These are phyloP conservation scores for Termitomyces sp. DNA, from an alignment of 768 basidiomycete genomes.

Conservation along the genomic window DNA sequence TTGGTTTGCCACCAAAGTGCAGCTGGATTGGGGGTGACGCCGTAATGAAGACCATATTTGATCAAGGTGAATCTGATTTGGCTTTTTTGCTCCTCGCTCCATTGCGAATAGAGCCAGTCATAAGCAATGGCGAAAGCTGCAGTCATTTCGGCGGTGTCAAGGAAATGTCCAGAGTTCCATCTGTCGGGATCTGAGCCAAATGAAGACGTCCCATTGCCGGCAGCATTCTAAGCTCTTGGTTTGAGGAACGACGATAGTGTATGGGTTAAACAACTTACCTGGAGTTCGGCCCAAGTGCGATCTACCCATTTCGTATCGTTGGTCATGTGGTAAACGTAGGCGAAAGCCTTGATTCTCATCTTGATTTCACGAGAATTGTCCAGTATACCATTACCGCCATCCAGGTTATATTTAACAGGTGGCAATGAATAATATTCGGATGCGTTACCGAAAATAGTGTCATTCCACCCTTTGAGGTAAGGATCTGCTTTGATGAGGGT, in stretches of 20 bases:
- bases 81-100: constrained; percentile 51
- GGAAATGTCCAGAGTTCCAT: constrained; percentile 92
- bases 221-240: constrained; percentile 51
- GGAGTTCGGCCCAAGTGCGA: constrained; percentile 75
- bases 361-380: constrained; percentile 89
- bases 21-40: constrained; percentile 39
- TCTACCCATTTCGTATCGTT: constrained; percentile 92
- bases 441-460: constrained; percentile 86
- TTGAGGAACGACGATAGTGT: not conserved
- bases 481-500: constrained; percentile 73
- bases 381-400: constrained; percentile 86
- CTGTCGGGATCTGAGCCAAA: constrained; percentile 64
- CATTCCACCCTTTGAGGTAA: constrained; percentile 87
- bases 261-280: constrained; percentile 40
- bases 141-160: constrained; percentile 86
- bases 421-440: constrained; percentile 56
- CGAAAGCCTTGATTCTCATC: constrained; percentile 86
- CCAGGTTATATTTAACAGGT: constrained; percentile 67
- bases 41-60: constrained; percentile 68
- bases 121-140: constrained; percentile 91
- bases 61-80: constrained; percentile 70
- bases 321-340: constrained; percentile 86
- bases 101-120: constrained; percentile 76
- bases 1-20: constrained; percentile 78
- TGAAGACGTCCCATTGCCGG: constrained; percentile 54